Evolutionary conservation across 306 rosid genomes (phyloP).

Genomic region (Casuarina equisetifolia): DNA sequence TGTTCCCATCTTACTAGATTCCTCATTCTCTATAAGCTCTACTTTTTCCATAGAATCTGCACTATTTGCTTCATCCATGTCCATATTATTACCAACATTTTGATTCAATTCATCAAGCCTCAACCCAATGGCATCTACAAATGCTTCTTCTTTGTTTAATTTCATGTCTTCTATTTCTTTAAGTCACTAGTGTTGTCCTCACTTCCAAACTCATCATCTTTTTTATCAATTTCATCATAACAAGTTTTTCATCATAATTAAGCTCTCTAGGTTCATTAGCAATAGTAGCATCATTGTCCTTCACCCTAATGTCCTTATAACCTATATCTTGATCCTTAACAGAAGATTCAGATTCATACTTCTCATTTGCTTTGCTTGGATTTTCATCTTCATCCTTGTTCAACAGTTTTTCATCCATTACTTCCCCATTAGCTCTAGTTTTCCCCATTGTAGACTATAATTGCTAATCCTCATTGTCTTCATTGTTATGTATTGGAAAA

Average conservation of each 20-base stretch:
- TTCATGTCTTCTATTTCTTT: constrained; percentile 49
- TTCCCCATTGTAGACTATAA: constrained; percentile 71
- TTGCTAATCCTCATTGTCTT: constrained; percentile 53
- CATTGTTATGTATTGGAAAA: too few relatives aligned
- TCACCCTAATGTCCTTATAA: constrained; percentile 75
- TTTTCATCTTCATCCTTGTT: constrained; percentile 71
- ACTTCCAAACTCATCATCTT: constrained; percentile 41
- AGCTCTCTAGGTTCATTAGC: constrained; percentile 50
- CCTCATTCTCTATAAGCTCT: constrained; percentile 44
- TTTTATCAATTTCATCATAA: constrained; percentile 35
- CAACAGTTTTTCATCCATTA: constrained; percentile 66
- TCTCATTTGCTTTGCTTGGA: constrained; percentile 46
- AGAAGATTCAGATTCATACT: constrained; percentile 74
- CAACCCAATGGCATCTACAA: constrained; percentile 53
- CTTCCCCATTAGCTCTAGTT: constrained; percentile 65
- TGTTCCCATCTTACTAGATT: constrained; percentile 37
- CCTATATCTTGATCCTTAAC: constrained; percentile 54
- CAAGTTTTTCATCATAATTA: constrained; percentile 45
- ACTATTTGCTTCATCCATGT: constrained; percentile 46
- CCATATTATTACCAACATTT: constrained; percentile 49
- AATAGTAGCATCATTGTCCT: constrained; percentile 48
- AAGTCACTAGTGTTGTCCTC: constrained; percentile 40
- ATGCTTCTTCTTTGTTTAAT: constrained; percentile 59
- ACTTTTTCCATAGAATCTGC: constrained; percentile 51
- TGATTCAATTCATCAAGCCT: constrained; percentile 58